A percentile compares a stretch with the other conserved stretches of the same genome.
Conservation (phyloP, 495 filamentous ascomycete species). For the Xylaria telfairii region DNA sequence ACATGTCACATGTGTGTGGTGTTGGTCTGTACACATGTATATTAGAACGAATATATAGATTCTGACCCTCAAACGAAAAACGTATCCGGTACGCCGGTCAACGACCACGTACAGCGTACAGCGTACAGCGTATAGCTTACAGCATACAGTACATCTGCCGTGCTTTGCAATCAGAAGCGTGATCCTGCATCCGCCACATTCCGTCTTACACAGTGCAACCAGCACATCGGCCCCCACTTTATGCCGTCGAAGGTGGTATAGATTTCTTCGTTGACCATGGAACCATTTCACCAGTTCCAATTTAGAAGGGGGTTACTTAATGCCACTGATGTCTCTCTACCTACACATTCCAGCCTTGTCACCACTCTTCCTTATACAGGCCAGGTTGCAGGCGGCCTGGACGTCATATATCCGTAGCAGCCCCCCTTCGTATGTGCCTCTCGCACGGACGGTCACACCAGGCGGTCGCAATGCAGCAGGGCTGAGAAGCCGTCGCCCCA, state of each 20-base stretch:
- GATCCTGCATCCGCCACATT: slow-evolving; percentile 9
- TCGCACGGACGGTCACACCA: neutral
- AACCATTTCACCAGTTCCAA: neutral
- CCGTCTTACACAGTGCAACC: slow-evolving; percentile 9
- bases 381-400: neutral
- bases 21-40: too few species aligned
- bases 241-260: neutral
- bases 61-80: neutral
- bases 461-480: slow-evolving; percentile 16
- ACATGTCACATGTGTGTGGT: too few species aligned
- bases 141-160: too few species aligned
- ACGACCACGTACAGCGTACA: neutral
- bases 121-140: too few species aligned
- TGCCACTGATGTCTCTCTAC: neutral
- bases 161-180: neutral
- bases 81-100: neutral
- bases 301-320: neutral
- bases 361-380: neutral
- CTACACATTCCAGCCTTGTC: neutral
- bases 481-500: slow-evolving; percentile 13
- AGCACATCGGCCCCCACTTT: slow-evolving; percentile 1
- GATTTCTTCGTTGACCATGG: neutral
- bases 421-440: slow-evolving; percentile 10
- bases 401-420: neutral
- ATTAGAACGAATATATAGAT: too few species aligned